Evolutionary conservation across 305 asterid genomes (phyloP), one percentile per base, ranked within the genome.

Genomic region (Rubia balearica): DNA sequence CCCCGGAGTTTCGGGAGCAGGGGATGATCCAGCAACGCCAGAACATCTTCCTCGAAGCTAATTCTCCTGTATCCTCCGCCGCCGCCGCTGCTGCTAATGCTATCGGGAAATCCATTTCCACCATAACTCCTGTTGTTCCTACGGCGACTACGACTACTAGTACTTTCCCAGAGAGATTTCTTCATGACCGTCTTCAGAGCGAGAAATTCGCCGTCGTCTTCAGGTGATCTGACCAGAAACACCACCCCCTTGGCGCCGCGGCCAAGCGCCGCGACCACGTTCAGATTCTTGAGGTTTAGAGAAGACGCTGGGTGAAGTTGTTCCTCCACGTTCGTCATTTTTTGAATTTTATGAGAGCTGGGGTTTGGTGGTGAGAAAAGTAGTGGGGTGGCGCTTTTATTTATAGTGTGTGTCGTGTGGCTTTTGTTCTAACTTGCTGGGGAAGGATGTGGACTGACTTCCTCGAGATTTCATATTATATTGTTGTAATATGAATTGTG

Each of bases 241-340:
- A 92, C 98, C n/a, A 90, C 91, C 27, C 96, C 97, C 75, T 92
- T 90, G 1, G 97, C 98, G 22, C 98, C 98, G 24, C 97, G 88
- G 19, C 98, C 98, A 19, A 93, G 97, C 14, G 89, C 82, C 10
- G 89, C 78, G 2, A 89, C 76, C 65, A 88, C 85, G 72, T 84
- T 85, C 68, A 93, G 73, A 1, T 77, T 81, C 55, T 73, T 73
- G 77, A 88, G 71, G 13, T 85, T 81, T 12, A 92, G 77, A 40
- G 77, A 65, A 19, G 62, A 73, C 9, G 68, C 67, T 55, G 66
- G 81, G 0, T 63, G 74, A 1, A 16, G 51, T 8, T 42, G 48
- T 36, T 68, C 42, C 13, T 53, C 59, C 59, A 53, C 59, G 59
- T 17, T 53, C 24, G 22, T 8, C 59, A 53, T 53, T 17, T 53